phyloP scores from a whole-genome alignment of 2,329 filamentous ascomycete genomes.

The Clarireedia paspali region DNA sequence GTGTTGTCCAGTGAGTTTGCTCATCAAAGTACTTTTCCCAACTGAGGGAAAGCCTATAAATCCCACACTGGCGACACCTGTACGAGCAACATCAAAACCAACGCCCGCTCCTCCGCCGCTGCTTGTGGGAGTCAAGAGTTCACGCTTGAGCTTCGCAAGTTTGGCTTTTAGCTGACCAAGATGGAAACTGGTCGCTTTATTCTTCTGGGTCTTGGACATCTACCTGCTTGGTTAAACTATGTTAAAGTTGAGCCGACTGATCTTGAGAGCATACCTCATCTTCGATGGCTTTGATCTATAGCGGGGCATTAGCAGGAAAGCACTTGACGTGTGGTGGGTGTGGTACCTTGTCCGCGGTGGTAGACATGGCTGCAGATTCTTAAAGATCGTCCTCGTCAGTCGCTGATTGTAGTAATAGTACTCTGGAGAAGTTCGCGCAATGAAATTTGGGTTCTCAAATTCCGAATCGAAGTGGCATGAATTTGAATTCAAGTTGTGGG shows the following conservation, averaged over 20 bases:
- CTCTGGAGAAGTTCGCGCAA: background rate
- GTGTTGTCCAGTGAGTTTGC: slow-evolving; percentile 85
- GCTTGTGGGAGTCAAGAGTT: slow-evolving; percentile 78
- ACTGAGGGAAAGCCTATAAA: slow-evolving; percentile 99
- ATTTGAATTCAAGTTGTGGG: background rate
- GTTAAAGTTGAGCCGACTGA: slow-evolving; percentile 10
- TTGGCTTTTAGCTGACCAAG: slow-evolving; percentile 96
- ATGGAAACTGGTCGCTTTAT: slow-evolving; percentile 91
- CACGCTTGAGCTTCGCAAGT: slow-evolving; percentile 93
- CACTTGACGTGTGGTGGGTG: background rate
- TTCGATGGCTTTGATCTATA: slow-evolving; percentile 93
- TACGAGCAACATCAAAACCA: slow-evolving; percentile 96
- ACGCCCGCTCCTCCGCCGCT: slow-evolving; percentile 79
- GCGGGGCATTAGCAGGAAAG: slow-evolving; percentile 19
- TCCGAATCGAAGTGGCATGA: background rate
- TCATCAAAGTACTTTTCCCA: slow-evolving; percentile 98
- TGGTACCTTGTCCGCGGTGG: slow-evolving; percentile 86
- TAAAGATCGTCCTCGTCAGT: background rate
- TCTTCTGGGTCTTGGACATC: slow-evolving; percentile 97
- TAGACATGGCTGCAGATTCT: slow-evolving; percentile 63
- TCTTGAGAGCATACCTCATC: slow-evolving; percentile 59
- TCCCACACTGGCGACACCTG: slow-evolving; percentile 91
- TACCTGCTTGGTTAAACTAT: slow-evolving; percentile 31
- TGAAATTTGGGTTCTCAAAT: background rate
- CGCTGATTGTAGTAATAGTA: too few relatives aligned